These are phyloP conservation scores for Saturnispora besseyi DNA, from an alignment of 805 yeast species.

Conservation along the genomic window DNA sequence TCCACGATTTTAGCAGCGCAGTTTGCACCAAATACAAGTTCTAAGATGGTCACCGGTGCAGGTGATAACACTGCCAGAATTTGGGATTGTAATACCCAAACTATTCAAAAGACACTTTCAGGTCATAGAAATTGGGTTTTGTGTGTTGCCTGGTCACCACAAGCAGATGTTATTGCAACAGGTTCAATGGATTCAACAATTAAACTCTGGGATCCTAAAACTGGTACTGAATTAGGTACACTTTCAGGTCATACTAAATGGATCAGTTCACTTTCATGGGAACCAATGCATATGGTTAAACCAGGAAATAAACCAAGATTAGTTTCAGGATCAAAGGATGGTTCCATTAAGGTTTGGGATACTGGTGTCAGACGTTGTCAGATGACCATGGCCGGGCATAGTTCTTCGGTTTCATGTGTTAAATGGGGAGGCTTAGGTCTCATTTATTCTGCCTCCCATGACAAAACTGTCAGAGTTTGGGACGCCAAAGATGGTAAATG, in stretches of 20 bases:
- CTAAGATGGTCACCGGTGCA: slow-evolving; percentile 87
- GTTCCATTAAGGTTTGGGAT: slow-evolving; percentile 87
- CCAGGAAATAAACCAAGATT: slow-evolving; percentile 61
- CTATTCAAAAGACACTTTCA: slow-evolving; percentile 67
- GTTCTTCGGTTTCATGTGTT: slow-evolving; percentile 86
- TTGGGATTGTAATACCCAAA: slow-evolving; percentile 95
- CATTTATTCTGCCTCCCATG: slow-evolving; percentile 89
- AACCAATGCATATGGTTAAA: slow-evolving; percentile 74
- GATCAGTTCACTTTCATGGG: slow-evolving; percentile 89
- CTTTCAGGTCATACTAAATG: slow-evolving; percentile 80
- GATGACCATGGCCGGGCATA: slow-evolving; percentile 76
- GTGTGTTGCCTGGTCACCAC: slow-evolving; percentile 86
- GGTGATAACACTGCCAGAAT: slow-evolving; percentile 94
- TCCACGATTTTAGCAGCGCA: slow-evolving; percentile 86
- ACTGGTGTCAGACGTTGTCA: slow-evolving; percentile 55
- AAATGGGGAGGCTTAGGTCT: slow-evolving; percentile 91
- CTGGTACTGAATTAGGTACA: slow-evolving; percentile 61
- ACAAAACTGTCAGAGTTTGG: slow-evolving; percentile 91
- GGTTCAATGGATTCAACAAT: slow-evolving; percentile 92
- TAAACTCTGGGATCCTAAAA: slow-evolving; percentile 74
- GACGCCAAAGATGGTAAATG: slow-evolving; percentile 70
- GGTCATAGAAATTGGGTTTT: slow-evolving; percentile 95
- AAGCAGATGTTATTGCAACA: slow-evolving; percentile 85
- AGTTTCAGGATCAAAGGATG: slow-evolving; percentile 86
- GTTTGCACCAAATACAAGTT: slow-evolving; percentile 84